A percentile compares a stretch with the other conserved stretches of the same genome.
phyloP scores from a whole-genome alignment of 2,329 filamentous ascomycete genomes.

The Celoporthe dispersa region DNA sequence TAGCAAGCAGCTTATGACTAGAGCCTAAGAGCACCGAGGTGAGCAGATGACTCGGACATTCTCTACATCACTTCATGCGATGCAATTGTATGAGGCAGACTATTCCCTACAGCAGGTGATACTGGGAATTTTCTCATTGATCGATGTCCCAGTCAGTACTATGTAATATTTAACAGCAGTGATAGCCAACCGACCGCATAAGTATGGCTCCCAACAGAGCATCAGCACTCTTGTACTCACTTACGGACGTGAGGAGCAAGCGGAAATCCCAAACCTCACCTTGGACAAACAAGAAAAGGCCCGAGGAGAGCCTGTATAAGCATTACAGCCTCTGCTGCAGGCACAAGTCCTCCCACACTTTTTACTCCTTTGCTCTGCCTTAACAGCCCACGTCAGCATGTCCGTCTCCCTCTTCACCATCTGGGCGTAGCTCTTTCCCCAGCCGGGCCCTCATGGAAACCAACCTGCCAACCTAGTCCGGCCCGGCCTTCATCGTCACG shows the following conservation, averaged over 20 bases:
- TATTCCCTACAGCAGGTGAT: no score
- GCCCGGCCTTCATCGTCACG: slow-evolving; percentile 49
- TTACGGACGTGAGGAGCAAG: background rate
- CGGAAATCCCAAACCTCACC: background rate
- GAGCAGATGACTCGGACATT: no score
- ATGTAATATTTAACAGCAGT: background rate
- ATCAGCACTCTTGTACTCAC: background rate
- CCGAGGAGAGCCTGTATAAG: background rate
- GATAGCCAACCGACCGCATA: background rate
- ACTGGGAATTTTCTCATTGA: no score
- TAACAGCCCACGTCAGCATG: background rate
- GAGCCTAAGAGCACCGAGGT: no score
- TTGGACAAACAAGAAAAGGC: background rate
- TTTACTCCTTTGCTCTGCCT: background rate
- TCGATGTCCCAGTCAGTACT: background rate
- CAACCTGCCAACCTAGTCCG: slow-evolving; percentile 31
- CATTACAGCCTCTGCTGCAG: no score
- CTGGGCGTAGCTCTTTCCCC: slow-evolving; percentile 34
- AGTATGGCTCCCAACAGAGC: background rate
- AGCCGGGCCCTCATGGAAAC: slow-evolving; percentile 29
- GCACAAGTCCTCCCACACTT: no score
- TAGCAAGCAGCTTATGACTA: no score
- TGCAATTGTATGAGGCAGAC: no score
- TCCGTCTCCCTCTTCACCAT: background rate
- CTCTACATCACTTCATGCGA: no score